Conservation (phyloP, 2,329 filamentous ascomycete genomes). For the Cordyceps javanica region DNA sequence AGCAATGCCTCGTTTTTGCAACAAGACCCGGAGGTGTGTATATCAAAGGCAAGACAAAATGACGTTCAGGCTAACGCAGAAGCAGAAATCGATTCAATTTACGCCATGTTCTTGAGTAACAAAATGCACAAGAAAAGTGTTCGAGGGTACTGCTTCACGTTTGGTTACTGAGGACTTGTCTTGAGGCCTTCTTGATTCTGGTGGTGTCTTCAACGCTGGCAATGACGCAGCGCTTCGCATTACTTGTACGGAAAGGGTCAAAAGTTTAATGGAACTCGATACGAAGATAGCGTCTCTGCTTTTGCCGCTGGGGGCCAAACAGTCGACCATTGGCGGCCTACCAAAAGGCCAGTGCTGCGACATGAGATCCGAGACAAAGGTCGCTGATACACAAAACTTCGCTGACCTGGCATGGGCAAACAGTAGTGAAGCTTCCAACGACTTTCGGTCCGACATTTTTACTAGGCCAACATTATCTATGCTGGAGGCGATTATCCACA, state of each 20-base stretch:
- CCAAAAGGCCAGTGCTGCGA: neutral
- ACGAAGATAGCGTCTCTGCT: neutral
- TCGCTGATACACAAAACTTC: neutral
- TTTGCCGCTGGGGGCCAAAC: neutral
- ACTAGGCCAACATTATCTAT: conserved; percentile 12
- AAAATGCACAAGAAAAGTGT: neutral
- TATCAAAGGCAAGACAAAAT: neutral
- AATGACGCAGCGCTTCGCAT: no score
- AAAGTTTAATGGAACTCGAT: neutral
- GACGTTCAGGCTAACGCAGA: neutral
- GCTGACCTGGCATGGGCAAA: neutral
- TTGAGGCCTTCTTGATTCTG: neutral
- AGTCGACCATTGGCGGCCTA: neutral
- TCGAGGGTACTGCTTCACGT: neutral
- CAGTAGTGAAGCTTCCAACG: neutral
- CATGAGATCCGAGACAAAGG: neutral
- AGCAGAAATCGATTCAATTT: neutral
- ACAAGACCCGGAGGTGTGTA: neutral
- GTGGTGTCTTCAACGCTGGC: neutral
- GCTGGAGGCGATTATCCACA: conserved; percentile 11
- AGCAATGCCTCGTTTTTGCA: no score
- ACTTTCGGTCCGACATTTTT: conserved; percentile 10
- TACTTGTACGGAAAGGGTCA: no score
- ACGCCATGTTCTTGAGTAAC: neutral
- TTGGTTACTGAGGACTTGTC: neutral